Evolutionary conservation across 352 stramenopile species (phyloP), one percentile per base, ranked within the genome.

Genomic region (Pythium dissimile): DNA sequence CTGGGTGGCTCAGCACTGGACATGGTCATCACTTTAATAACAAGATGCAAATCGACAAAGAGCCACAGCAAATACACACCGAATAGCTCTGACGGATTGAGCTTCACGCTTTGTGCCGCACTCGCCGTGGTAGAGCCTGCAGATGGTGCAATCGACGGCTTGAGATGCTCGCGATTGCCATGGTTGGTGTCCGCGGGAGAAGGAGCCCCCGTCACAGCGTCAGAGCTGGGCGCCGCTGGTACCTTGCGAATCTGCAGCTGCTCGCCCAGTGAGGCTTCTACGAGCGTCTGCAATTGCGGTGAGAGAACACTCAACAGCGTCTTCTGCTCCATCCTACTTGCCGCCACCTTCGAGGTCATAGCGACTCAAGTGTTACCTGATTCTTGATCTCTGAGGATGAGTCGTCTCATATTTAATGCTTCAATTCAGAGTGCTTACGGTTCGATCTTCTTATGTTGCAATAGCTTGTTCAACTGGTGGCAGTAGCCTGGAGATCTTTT

Each of bases 81-180:
- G 59, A 88, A 89, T 1, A 86, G 60, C 30, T 88, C 80, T 0
- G 77, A 78, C 9, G 80, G 77, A 66, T 83, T 84, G 11, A 89
- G 62, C 54, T 63, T 66, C 8, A 57, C 34, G 7, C 47, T 38
- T 3, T 21, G 44, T 27, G 35, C 13, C 8, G 35, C 15, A 1
- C 15, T 20, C 18, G 37, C 3, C 2, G 42, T 13, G 16, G 31
- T 3, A 37, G 23, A 4, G 23, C n/a, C 12, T 2, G 26, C 26
- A 5, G 38, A 21, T 27, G 10, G 20, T 30, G 20, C 39, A 23
- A 42, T 11, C 15, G 35, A 42, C 35, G 15, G 35, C 35, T n/a
- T n/a, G 15, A 26, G 5, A 7, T 4, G 18, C 26, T 45, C 16
- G 3, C 27, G 20, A 26, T 41, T 20, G 26, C 34, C 32, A 38